A percentile compares a stretch with the other conserved stretches of the same genome.
These are phyloP conservation scores for Psilocybe subaeruginosa DNA, from an alignment of 768 basidiomycete genomes.

Conservation along the genomic window DNA sequence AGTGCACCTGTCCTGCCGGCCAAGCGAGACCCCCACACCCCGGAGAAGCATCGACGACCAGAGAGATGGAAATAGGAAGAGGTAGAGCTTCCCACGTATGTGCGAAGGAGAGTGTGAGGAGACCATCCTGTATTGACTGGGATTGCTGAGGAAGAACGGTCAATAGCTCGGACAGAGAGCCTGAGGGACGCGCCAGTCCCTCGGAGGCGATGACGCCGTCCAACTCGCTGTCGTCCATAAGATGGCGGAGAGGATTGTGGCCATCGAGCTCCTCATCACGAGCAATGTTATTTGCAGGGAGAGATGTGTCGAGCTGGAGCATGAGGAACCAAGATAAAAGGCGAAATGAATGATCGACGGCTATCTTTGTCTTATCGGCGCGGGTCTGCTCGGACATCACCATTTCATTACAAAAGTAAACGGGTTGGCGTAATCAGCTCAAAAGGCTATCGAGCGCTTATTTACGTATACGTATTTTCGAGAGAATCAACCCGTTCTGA, in stretches of 20 bases:
- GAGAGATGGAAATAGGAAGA: conserved; percentile 42
- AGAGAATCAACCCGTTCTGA: too few relatives aligned
- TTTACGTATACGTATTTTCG: not conserved
- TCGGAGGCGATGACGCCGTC: conserved; percentile 32
- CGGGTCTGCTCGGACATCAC: not conserved
- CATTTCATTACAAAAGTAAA: not conserved
- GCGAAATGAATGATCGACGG: not conserved
- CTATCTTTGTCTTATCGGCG: not conserved
- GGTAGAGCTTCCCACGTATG: conserved; percentile 23
- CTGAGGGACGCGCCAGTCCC: conserved; percentile 25
- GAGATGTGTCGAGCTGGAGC: conserved; percentile 21
- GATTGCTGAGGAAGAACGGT: conserved; percentile 56
- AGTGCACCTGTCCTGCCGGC: conserved; percentile 85
- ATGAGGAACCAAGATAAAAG: conserved; percentile 10
- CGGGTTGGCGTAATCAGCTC: not conserved
- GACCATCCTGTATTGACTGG: conserved; percentile 50
- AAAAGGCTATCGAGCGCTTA: conserved; percentile 6
- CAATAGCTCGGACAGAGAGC: conserved; percentile 31
- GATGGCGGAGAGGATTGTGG: conserved; percentile 64
- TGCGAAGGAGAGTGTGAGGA: conserved; percentile 47
- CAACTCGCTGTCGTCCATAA: conserved; percentile 43
- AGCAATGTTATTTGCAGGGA: conserved; percentile 34
- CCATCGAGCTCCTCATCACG: conserved; percentile 57
- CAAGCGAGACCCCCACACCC: conserved; percentile 94
- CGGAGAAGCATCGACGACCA: conserved; percentile 77